phyloP scores from a whole-genome alignment of 1,139 yeast genomes.

The Suhomyces wounanorum region DNA sequence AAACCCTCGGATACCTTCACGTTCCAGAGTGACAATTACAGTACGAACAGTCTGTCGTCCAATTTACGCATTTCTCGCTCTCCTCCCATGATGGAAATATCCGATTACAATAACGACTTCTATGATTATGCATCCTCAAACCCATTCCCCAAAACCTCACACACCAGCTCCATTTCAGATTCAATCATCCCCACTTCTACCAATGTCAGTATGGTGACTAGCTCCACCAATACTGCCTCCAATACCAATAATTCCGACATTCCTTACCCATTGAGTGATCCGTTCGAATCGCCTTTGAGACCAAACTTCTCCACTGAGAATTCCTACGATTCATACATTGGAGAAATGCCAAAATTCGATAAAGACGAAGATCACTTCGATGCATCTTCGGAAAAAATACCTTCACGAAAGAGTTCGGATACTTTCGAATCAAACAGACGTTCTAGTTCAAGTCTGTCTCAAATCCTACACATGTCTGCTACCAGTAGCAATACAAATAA shows the following conservation, averaged over 20 bases:
- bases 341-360: conserved; percentile 2
- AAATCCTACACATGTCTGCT: conserved; percentile 9
- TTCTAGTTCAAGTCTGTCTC: conserved; percentile 12
- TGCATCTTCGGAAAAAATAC: background rate
- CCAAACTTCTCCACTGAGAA: conserved; percentile 5
- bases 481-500: conserved; percentile 2
- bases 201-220: background rate
- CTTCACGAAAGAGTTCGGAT: conserved; percentile 6
- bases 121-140: conserved; percentile 15
- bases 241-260: conserved; percentile 1
- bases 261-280: conserved; percentile 13
- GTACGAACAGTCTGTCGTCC: conserved; percentile 9
- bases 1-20: conserved; percentile 4
- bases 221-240: conserved; percentile 4
- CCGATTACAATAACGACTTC: conserved; percentile 15
- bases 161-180: background rate
- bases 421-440: conserved; percentile 11
- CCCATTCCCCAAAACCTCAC: conserved; percentile 1
- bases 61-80: conserved; percentile 13
- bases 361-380: background rate
- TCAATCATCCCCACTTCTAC: conserved; percentile 2
- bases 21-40: conserved; percentile 9
- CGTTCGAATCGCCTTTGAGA: conserved; percentile 12
- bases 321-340: conserved; percentile 4
- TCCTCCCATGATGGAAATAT: conserved; percentile 13